Evolutionary conservation across 352 stramenopile species (phyloP), one percentile per base, ranked within the genome.

Genomic region (Phytophthora europaea): DNA sequence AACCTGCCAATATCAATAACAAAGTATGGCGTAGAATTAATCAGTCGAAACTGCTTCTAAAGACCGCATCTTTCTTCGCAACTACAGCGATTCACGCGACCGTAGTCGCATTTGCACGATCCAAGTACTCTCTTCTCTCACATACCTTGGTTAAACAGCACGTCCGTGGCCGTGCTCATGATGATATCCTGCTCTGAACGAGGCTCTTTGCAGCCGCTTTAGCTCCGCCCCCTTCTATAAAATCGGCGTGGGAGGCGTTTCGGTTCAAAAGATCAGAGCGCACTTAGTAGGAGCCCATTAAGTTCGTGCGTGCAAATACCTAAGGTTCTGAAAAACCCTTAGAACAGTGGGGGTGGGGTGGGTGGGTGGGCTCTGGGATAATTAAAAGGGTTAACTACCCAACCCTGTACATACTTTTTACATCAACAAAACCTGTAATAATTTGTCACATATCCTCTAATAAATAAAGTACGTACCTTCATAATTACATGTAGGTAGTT

Each of bases 111-210:
- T 28, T 16, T 9, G 13, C 5, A 56, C 0, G 23, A 47, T 4
- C 15, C 36, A 3, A 7, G 4, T 4, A 50, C 26, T 61, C 36
- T 62, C 52, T 62, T 58, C 47, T 72, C 6, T 13, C 20, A 69
- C 79, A 48, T 50, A 94, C 90, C 90, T 85, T 94, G 84, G 76
- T 96, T 96, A 67, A 96, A 96, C 45, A 96, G 65, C 52, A 89
- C 77, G 68, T 96, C 90, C 3, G 90, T 96, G 34, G 90, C 88
- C 33, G 81, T 73, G 65, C 88, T 96, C 90, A 96, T 96, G 20
- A 54, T 65, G 62, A 69, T 82, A 55, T 65, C 57, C 73, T 71
- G 33, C 13, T 64, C 61, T 4, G 26, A 72, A 57, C 51, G 40
- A 61, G 53, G 53, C 62, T 51, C 62, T 66, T 48, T 31, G 52